These are phyloP conservation scores for Orbilia oligospora DNA, from an alignment of 2,329 filamentous ascomycete species.

Conservation along the genomic window DNA sequence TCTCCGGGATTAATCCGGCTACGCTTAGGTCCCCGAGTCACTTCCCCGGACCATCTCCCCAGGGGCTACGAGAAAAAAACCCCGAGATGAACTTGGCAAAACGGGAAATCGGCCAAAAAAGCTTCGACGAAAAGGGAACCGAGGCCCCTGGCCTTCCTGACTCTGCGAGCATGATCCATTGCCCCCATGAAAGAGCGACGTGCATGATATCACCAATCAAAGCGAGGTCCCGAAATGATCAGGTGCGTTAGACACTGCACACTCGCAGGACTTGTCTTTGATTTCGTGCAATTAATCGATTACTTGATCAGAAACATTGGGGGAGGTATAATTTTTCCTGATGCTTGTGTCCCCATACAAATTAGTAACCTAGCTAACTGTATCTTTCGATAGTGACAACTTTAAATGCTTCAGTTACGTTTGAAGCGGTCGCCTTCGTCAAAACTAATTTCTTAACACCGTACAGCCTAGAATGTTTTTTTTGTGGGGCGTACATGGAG, in stretches of 20 bases:
- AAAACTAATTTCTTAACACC: slow-evolving; percentile 15
- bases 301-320: slow-evolving; percentile 55
- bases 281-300: slow-evolving; percentile 25
- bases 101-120: slow-evolving; percentile 24
- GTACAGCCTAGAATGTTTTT: background rate
- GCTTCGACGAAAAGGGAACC: slow-evolving; percentile 23
- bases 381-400: slow-evolving; percentile 14
- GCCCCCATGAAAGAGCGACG: slow-evolving; percentile 1
- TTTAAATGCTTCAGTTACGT: slow-evolving; percentile 9
- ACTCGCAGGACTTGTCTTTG: slow-evolving; percentile 38
- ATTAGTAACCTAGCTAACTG: background rate
- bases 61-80: background rate
- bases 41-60: background rate
- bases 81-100: slow-evolving; percentile 16
- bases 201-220: slow-evolving; percentile 50
- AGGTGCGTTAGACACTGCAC: slow-evolving; percentile 32
- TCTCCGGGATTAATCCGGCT: slow-evolving; percentile 12
- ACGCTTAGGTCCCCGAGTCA: background rate
- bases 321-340: slow-evolving; percentile 20
- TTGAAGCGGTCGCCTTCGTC: background rate
- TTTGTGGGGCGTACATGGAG: background rate
- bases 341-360: background rate
- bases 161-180: too few species aligned
- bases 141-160: slow-evolving; percentile 10
- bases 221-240: slow-evolving; percentile 29